These are phyloP conservation scores for Fusarium sp. DNA, from an alignment of 2,329 filamentous ascomycete species.

Conservation along the genomic window DNA sequence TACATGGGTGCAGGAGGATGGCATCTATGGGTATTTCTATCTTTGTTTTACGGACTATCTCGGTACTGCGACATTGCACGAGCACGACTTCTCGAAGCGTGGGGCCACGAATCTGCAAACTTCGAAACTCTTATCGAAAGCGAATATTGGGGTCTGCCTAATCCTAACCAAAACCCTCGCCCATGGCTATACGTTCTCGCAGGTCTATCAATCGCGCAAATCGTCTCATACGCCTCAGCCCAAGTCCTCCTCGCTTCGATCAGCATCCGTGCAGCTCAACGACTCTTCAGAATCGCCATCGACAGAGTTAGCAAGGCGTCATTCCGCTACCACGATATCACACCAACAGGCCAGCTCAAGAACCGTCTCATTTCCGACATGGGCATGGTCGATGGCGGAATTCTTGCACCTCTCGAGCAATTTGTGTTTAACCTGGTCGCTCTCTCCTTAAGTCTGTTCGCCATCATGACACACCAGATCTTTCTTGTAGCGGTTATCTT, in stretches of 20 bases:
- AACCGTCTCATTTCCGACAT: conserved; percentile 92
- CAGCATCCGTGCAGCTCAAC: conserved; percentile 79
- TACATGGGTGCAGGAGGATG: conserved; percentile 86
- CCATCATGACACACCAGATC: conserved; percentile 84
- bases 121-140: conserved; percentile 20
- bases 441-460: conserved; percentile 76
- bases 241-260: conserved; percentile 79
- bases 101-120: conserved; percentile 71
- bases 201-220: conserved; percentile 68
- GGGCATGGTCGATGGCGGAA: conserved; percentile 87
- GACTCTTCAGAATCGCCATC: conserved; percentile 79
- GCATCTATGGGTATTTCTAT: conserved; percentile 74
- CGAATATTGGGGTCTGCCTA: conserved; percentile 58
- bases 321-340: conserved; percentile 91
- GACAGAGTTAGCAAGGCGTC: conserved; percentile 79
- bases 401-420: conserved; percentile 76
- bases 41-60: conserved; percentile 70
- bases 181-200: conserved; percentile 82
- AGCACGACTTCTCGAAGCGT: conserved; percentile 85
- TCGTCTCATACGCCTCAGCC: conserved; percentile 67
- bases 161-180: conserved; percentile 71
- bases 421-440: conserved; percentile 77
- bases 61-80: conserved; percentile 73
- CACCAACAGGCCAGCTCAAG: conserved; percentile 89
- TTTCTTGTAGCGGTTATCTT: conserved; percentile 78